Evolutionary conservation across 306 rosid species (phyloP), one percentile per base, ranked within the genome.

Genomic region (Begonia fuchsioides): DNA sequence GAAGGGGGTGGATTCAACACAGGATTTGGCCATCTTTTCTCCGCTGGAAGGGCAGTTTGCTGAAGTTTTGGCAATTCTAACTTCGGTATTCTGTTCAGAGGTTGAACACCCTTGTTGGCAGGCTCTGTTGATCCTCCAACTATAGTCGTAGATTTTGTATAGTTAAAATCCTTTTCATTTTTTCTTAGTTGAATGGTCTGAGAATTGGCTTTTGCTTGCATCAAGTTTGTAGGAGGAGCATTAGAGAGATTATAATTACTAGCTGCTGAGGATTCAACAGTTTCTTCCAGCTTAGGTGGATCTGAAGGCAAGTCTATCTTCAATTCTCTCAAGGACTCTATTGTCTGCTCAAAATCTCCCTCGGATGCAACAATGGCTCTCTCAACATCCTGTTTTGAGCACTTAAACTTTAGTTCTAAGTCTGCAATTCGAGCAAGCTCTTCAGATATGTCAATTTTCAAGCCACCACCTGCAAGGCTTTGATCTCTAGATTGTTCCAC

Each of bases 401-500:
- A 92, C 47, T 67, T 68, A 53, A 54, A 72, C 67, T 71, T 69
- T 35, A 60, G 58, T 59, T 77, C 96, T 78, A 92, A 38, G 62
- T 73, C 94, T 15, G 94, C 75, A 48, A 85, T 65, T 50, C 49
- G 74, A 50, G 81, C 88, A 52, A 92, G 74, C 67, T 92, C 98
- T 35, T 85, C 96, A 9, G 98, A 85, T 79, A 92, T 92, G 76
- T 92, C 96, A 54, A 92, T 82, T 73, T 92, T 92, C 78, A 92
- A 57, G 73, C 58, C 75, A 20, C 63, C 65, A 53, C 72, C 76
- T 56, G 68, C 66, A 50, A 66, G 39, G 35, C 58, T 63, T 64
- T 65, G 80, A 77, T 73, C 80, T 39, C 55, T 65, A 46, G 68
- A 64, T 51, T 53, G 59, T 58, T 72, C 77, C 47, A 77, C 53